Evolutionary conservation across 768 basidiomycete genomes (phyloP).

Genomic region (Termitomyces eurrhizus): DNA sequence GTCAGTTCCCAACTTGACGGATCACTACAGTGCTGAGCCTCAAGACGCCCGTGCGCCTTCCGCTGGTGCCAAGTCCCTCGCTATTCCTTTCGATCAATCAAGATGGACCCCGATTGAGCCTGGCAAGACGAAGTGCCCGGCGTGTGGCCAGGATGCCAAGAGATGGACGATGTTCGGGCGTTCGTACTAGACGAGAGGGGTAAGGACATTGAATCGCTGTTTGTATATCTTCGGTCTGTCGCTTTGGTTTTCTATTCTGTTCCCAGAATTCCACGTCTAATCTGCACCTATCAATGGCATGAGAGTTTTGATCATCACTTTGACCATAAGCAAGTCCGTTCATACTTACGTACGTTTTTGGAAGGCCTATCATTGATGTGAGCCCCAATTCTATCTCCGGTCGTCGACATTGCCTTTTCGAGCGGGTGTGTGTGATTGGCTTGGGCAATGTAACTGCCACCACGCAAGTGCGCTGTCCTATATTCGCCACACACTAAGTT

Average conservation of each 20-base stretch:
- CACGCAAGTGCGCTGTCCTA: slow-evolving; percentile 10
- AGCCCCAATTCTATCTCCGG: background rate
- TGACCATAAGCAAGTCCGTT: background rate
- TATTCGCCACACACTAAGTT: slow-evolving; percentile 8
- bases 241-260: slow-evolving; percentile 1
- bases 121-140: slow-evolving; percentile 87
- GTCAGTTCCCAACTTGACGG: slow-evolving; percentile 10
- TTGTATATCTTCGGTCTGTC: slow-evolving; percentile 14
- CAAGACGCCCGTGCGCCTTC: slow-evolving; percentile 95
- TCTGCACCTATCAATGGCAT: slow-evolving; percentile 9
- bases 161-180: slow-evolving; percentile 97
- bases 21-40: slow-evolving; percentile 61
- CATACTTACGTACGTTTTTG: background rate
- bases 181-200: slow-evolving; percentile 53
- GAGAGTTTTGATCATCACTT: slow-evolving; percentile 12
- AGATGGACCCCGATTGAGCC: slow-evolving; percentile 76
- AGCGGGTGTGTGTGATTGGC: slow-evolving; percentile 7
- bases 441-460: slow-evolving; percentile 9
- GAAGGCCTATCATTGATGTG: background rate
- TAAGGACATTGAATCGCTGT: slow-evolving; percentile 7
- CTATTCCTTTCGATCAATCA: slow-evolving; percentile 92
- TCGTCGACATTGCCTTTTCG: background rate
- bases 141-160: slow-evolving; percentile 85
- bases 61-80: slow-evolving; percentile 94
- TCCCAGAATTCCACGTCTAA: background rate